These are phyloP conservation scores for Ruellia speciosa DNA, from an alignment of 305 asterid species.

Conservation along the genomic window DNA sequence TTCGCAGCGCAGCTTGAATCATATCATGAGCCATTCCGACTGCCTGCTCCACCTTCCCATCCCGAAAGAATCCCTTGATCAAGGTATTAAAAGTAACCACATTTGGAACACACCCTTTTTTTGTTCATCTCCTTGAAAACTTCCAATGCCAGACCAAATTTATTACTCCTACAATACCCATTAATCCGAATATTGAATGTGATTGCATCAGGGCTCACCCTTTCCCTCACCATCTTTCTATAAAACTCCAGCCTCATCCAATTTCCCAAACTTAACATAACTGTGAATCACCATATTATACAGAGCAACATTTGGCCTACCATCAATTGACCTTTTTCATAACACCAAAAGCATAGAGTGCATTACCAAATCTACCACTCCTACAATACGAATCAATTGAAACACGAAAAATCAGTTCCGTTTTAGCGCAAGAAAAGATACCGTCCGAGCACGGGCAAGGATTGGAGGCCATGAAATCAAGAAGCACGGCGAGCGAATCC, in stretches of 20 bases:
- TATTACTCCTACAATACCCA: conserved; percentile 54
- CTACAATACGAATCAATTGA: conserved; percentile 55
- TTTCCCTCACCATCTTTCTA: conserved; percentile 49
- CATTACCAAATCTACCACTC: conserved; percentile 50
- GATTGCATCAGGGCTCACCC: conserved; percentile 58
- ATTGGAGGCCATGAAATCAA: conserved; percentile 65
- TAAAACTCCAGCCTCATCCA: conserved; percentile 54
- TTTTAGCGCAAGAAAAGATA: conserved; percentile 72
- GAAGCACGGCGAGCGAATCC: conserved; percentile 52
- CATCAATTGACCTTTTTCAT: conserved; percentile 74
- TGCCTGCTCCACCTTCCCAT: conserved; percentile 61
- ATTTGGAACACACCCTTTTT: conserved; percentile 70
- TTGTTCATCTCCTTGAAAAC: conserved; percentile 81
- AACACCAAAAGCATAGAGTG: conserved; percentile 48
- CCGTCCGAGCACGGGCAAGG: conserved; percentile 94
- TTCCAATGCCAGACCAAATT: conserved; percentile 53
- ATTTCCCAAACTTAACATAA: conserved; percentile 51
- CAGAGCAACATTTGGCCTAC: conserved; percentile 50
- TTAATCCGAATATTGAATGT: conserved; percentile 76
- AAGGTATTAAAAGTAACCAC: conserved; percentile 87
- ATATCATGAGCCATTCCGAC: conserved; percentile 77
- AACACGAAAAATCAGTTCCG: conserved; percentile 59
- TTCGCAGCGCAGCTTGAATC: conserved; percentile 65
- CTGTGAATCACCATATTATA: too few species aligned
- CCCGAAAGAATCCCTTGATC: conserved; percentile 67